phyloP scores from a whole-genome alignment of 1,139 yeast species.

The Hansenula sp. region DNA sequence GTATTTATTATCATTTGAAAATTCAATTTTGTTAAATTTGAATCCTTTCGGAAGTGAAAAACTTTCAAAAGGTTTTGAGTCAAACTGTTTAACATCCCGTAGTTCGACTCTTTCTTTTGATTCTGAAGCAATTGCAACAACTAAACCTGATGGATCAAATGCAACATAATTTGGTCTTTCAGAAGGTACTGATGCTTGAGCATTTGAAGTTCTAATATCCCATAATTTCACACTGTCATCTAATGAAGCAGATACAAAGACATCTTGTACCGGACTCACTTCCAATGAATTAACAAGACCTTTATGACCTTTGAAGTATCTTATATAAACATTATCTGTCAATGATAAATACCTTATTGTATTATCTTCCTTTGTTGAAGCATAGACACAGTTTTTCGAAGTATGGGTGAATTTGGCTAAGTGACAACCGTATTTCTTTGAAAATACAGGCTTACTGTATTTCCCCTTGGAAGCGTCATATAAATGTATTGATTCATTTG shows the following conservation, averaged over 20 bases:
- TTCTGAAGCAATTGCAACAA: conserved; percentile 62
- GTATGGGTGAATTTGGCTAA: conserved; percentile 81
- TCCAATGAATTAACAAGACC: conserved; percentile 69
- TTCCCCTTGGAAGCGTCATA: conserved; percentile 71
- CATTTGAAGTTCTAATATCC: conserved; percentile 67
- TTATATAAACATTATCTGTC: conserved; percentile 70
- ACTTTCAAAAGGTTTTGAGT: conserved; percentile 48
- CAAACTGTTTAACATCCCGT: conserved; percentile 56
- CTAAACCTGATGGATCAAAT: conserved; percentile 79
- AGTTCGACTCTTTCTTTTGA: conserved; percentile 45
- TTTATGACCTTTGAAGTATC: conserved; percentile 87
- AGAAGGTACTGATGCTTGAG: conserved; percentile 59
- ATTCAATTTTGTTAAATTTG: conserved; percentile 68
- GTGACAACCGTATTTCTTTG: conserved; percentile 91
- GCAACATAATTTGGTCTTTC: conserved; percentile 57
- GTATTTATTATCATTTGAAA: conserved; percentile 76
- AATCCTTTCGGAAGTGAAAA: conserved; percentile 33
- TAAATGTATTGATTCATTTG: conserved; percentile 79
- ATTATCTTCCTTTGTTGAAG: conserved; percentile 76
- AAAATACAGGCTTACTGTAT: conserved; percentile 60
- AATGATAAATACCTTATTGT: conserved; percentile 72
- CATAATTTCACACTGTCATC: conserved; percentile 84
- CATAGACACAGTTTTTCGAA: conserved; percentile 70
- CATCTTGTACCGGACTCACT: conserved; percentile 68
- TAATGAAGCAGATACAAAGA: conserved; percentile 61